These are phyloP conservation scores for Suillus hirtellus DNA, from an alignment of 768 basidiomycete genomes.

Conservation along the genomic window DNA sequence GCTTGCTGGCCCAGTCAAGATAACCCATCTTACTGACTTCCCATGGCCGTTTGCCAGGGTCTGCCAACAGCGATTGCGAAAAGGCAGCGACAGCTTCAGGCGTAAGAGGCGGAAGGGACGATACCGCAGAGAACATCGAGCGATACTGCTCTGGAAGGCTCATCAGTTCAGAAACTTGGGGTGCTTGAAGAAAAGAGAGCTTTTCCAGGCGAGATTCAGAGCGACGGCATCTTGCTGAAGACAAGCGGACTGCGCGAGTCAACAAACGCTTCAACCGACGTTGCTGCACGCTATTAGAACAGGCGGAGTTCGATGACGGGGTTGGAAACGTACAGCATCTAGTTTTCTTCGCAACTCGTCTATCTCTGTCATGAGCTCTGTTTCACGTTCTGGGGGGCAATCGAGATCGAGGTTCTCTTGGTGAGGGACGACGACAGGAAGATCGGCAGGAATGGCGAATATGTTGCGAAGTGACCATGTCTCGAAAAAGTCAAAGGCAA, in stretches of 20 bases:
- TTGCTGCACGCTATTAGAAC: conserved; percentile 45
- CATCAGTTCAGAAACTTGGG: conserved; percentile 39
- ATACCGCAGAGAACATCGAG: conserved; percentile 48
- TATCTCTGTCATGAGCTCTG: conserved; percentile 64
- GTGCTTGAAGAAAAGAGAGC: conserved; percentile 46
- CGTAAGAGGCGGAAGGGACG: conserved; percentile 48
- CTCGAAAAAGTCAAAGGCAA: conserved; percentile 91
- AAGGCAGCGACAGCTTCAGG: conserved; percentile 40
- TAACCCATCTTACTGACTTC: conserved; percentile 76
- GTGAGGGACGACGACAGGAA: conserved; percentile 75
- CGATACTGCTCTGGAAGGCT: conserved; percentile 42
- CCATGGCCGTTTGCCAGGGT: conserved; percentile 75
- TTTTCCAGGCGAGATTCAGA: conserved; percentile 44
- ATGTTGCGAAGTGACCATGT: conserved; percentile 88
- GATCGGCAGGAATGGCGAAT: conserved; percentile 69
- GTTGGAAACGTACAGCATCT: conserved; percentile 56
- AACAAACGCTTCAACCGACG: conserved; percentile 61
- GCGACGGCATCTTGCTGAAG: conserved; percentile 47
- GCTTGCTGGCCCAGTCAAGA: conserved; percentile 70
- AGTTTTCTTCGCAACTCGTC: conserved; percentile 66
- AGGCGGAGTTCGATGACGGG: not conserved
- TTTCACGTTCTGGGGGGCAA: conserved; percentile 54
- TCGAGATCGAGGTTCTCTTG: conserved; percentile 73
- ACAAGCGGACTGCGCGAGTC: conserved; percentile 49
- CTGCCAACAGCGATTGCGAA: conserved; percentile 34